These are phyloP conservation scores for Boletellus deceptivus DNA, from an alignment of 1,284 basidiomycete species.

Conservation along the genomic window DNA sequence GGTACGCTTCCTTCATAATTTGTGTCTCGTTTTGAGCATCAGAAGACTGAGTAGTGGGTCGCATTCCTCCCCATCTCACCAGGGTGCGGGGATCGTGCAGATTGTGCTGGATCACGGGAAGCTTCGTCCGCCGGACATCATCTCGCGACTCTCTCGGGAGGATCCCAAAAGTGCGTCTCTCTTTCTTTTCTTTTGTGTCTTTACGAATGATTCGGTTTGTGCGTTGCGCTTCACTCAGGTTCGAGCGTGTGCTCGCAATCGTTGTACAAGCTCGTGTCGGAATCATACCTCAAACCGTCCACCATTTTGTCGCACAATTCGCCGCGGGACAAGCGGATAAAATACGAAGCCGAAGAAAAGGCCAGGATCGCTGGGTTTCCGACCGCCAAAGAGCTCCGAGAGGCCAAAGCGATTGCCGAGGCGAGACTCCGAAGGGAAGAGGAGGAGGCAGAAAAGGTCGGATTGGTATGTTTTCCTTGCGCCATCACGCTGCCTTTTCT, in stretches of 20 bases:
- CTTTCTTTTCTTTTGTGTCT: no score
- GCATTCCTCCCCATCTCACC: background rate
- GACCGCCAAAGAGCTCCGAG: constrained; percentile 69
- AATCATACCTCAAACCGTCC: constrained; percentile 68
- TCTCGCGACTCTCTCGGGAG: constrained; percentile 49
- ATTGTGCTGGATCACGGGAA: constrained; percentile 85
- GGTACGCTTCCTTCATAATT: constrained; percentile 45
- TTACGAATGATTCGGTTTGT: background rate
- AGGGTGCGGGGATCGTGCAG: constrained; percentile 77
- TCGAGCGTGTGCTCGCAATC: constrained; percentile 53
- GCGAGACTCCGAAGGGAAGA: constrained; percentile 66
- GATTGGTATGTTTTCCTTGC: constrained; percentile 51
- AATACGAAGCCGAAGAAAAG: constrained; percentile 74
- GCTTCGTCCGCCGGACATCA: constrained; percentile 72
- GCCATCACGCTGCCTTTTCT: no score
- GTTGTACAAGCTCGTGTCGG: constrained; percentile 63
- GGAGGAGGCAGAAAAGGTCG: constrained; percentile 67
- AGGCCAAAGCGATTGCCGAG: constrained; percentile 63
- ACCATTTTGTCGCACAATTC: constrained; percentile 71
- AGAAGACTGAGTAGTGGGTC: background rate
- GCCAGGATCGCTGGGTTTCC: constrained; percentile 69
- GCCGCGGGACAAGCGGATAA: constrained; percentile 70
- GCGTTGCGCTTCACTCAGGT: constrained; percentile 36
- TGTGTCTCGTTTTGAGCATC: background rate
- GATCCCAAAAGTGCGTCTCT: constrained; percentile 56